A percentile compares a stretch with the other conserved stretches of the same genome.
Evolutionary conservation across 106 monocot genomes (phyloP).

Genomic region (Phalaenopsis equestris): DNA sequence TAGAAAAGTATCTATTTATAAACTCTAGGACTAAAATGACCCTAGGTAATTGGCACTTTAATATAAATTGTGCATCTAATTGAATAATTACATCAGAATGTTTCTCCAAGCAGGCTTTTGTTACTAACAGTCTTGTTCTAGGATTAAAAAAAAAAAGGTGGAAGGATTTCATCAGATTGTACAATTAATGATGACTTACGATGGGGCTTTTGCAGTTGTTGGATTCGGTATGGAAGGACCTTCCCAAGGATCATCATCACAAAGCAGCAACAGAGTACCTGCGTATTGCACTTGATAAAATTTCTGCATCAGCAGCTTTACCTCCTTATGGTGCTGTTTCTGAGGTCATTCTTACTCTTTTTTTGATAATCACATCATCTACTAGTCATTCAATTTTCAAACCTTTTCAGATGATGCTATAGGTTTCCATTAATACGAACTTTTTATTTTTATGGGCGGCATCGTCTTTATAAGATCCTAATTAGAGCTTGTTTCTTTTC

Average conservation of each 20-base stretch:
- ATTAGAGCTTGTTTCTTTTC: neutral
- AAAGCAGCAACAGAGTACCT: conserved; percentile 44
- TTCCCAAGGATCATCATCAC: conserved; percentile 31
- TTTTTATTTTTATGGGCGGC: neutral
- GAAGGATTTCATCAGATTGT: neutral
- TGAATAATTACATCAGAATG: too few species aligned
- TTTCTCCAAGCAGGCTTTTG: too few species aligned
- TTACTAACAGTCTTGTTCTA: too few species aligned
- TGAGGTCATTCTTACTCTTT: conserved; percentile 25
- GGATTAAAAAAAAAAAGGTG: too few species aligned
- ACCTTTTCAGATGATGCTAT: neutral
- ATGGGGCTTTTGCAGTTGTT: conserved; percentile 31
- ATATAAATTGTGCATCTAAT: too few species aligned
- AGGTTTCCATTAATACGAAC: neutral
- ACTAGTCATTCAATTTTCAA: neutral
- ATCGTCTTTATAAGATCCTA: neutral
- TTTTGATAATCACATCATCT: neutral
- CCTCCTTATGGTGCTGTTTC: conserved; percentile 60
- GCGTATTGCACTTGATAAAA: conserved; percentile 43
- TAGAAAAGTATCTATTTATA: too few species aligned
- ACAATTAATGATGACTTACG: neutral
- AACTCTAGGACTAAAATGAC: too few species aligned
- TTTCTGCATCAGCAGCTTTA: conserved; percentile 53
- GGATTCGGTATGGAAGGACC: conserved; percentile 40
- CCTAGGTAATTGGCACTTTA: too few species aligned